phyloP scores from a whole-genome alignment of 257 asterid species.

The Ajuga chamaepitys region DNA sequence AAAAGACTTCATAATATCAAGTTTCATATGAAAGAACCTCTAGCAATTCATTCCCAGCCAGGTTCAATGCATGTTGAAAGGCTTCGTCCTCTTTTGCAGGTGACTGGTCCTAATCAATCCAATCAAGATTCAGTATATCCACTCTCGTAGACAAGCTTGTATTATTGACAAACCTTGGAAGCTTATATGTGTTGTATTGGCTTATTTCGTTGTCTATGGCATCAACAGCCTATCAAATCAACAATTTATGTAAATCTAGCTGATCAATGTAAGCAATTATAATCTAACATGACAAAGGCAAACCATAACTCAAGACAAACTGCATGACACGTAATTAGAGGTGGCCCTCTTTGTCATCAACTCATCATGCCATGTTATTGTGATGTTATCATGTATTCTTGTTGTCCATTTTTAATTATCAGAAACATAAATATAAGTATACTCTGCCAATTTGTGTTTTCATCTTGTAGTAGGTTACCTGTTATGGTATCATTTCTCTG shows the following conservation, averaged over 20 bases:
- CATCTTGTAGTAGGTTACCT: too few relatives aligned
- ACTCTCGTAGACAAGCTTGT: slow-evolving; percentile 19
- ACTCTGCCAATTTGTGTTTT: too few relatives aligned
- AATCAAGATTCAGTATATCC: slow-evolving; percentile 15
- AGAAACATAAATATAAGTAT: too few relatives aligned
- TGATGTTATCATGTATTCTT: too few relatives aligned
- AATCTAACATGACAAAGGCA: neutral
- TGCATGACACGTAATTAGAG: neutral
- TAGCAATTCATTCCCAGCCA: slow-evolving; percentile 16
- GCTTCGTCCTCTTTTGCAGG: slow-evolving; percentile 14
- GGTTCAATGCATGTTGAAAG: slow-evolving; percentile 14
- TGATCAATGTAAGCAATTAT: neutral
- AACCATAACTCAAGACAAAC: neutral
- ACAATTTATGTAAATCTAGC: neutral
- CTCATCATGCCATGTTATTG: too few relatives aligned
- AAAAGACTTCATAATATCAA: neutral
- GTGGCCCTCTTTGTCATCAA: too few relatives aligned
- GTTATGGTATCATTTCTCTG: too few relatives aligned
- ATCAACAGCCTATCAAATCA: slow-evolving; percentile 14
- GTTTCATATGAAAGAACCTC: slow-evolving; percentile 6
- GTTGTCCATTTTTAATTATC: too few relatives aligned
- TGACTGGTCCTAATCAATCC: slow-evolving; percentile 8
- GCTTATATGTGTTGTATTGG: slow-evolving; percentile 14
- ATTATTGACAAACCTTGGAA: slow-evolving; percentile 16
- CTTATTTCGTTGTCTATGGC: slow-evolving; percentile 18